A percentile compares a stretch with the other conserved stretches of the same genome.
phyloP scores from a whole-genome alignment of 352 stramenopile genomes.

The Halophytophthora polymorphica region DNA sequence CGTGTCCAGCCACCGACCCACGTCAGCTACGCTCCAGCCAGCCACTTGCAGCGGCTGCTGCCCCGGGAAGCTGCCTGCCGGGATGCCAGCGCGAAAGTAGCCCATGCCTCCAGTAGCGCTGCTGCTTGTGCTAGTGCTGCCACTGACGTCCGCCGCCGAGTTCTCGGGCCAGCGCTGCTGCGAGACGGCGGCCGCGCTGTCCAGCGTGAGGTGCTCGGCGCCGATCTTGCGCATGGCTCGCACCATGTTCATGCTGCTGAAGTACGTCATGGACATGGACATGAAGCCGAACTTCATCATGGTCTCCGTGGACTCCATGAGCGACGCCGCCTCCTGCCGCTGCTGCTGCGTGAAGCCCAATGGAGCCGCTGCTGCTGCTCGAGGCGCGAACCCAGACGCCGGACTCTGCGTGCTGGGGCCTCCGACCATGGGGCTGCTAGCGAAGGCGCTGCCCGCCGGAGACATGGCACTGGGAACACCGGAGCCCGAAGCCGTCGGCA shows the following conservation, averaged over 20 bases:
- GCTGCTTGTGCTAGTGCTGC: background rate
- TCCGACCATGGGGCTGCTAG: slow-evolving; percentile 21
- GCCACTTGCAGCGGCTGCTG: slow-evolving; percentile 67
- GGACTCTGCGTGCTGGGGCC: slow-evolving; percentile 17
- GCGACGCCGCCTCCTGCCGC: slow-evolving; percentile 82
- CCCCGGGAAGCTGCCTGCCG: slow-evolving; percentile 49
- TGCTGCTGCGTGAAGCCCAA: slow-evolving; percentile 73
- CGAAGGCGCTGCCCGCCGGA: slow-evolving; percentile 13
- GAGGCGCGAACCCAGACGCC: slow-evolving; percentile 4
- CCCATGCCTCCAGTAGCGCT: slow-evolving; percentile 5
- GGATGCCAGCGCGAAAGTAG: slow-evolving; percentile 47
- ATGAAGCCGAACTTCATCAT: slow-evolving; percentile 99
- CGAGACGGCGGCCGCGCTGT: slow-evolving; percentile 61
- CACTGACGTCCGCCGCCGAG: slow-evolving; percentile 5
- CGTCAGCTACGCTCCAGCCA: slow-evolving; percentile 86
- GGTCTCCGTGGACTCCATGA: slow-evolving; percentile 96
- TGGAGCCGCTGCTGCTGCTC: background rate
- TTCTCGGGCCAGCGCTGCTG: slow-evolving; percentile 66
- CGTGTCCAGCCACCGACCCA: slow-evolving; percentile 89
- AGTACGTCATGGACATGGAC: slow-evolving; percentile 98
- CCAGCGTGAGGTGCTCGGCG: slow-evolving; percentile 89
- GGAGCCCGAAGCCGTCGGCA: background rate
- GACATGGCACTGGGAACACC: slow-evolving; percentile 9
- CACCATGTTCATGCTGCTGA: slow-evolving; percentile 97
- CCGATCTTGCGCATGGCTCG: slow-evolving; percentile 94